Evolutionary conservation across 441 rosid species (phyloP), one percentile per base, ranked within the genome.

Genomic region (Syzygium malaccense): DNA sequence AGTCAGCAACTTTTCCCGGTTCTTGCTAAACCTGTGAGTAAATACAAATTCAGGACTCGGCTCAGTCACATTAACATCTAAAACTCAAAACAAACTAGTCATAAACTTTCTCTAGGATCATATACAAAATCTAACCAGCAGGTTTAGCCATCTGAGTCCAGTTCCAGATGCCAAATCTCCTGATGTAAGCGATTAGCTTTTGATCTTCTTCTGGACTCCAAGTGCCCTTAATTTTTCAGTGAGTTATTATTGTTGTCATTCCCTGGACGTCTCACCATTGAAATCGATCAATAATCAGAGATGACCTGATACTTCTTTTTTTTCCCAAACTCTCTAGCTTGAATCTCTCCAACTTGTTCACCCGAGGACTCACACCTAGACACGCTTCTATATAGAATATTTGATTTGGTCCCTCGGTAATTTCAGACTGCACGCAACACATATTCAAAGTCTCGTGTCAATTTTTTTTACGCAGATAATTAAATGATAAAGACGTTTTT

Each of bases 191-290:
- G 3, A 62, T 49, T 26, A 84, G 87, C 48, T 84, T 88, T 66
- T 62, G 79, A 54, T 88, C 89, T 88, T 88, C 89, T 48, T 84
- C 89, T 8, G 54, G 30, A 53, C 89, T 84, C 84, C 84, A 88
- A 12, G 87, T 41, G 23, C 84, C 66, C 51, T 62, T n/a, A n/a
- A n/a, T n/a, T 88, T 28, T 62, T 84, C 78, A 32, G 71, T 15
- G 71, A 64, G 71, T 64, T 64, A 30, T n/a, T 64, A 30, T 30
- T 32, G 71, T 30, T n/a, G 71, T 64, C 71, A 7, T 14, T 62
- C 32, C 37, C 71, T 15, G 71, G 71, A 62, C n/a, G 19, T 62
- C 37, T 62, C 71, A 0, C 71, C 5, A 15, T 62, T n/a, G 37
- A 62, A n/a, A 62, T 62, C 66, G 71, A 62, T 62, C 37, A 30